Conservation (phyloP, 345 rosid genomes). For the Mallotus nudiflorus region DNA sequence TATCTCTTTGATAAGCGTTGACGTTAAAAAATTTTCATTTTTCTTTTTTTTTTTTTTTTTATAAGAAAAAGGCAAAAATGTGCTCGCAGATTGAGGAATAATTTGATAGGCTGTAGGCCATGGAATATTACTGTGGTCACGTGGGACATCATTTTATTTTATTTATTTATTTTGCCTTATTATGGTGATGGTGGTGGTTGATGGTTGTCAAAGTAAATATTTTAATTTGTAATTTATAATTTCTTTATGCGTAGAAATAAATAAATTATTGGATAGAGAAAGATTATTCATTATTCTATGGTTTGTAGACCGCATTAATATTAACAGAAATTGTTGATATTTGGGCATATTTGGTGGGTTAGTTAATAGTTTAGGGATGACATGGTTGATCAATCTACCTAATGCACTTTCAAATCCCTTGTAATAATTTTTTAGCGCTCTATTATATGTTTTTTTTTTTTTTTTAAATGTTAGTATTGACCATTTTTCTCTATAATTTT, state of each 20-base stretch:
- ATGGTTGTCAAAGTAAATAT: too few relatives aligned
- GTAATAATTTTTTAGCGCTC: too few relatives aligned
- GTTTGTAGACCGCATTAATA: not conserved
- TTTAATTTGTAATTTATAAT: too few relatives aligned
- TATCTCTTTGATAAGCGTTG: too few relatives aligned
- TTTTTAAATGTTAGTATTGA: too few relatives aligned
- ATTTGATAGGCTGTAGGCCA: not conserved
- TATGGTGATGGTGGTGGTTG: too few relatives aligned
- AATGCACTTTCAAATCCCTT: too few relatives aligned
- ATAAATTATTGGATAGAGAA: not conserved
- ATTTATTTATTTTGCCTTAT: not conserved
- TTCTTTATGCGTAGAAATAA: not conserved
- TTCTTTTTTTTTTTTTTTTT: too few relatives aligned
- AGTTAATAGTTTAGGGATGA: constrained; percentile 1
- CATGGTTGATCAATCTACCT: not conserved
- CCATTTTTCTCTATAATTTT: too few relatives aligned
- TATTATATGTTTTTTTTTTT: too few relatives aligned
- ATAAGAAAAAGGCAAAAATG: too few relatives aligned
- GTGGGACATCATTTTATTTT: not conserved
- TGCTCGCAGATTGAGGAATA: not conserved
- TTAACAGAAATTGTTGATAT: not conserved
- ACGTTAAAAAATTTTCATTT: too few relatives aligned
- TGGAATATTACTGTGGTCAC: not conserved
- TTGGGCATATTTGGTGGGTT: constrained; percentile 2
- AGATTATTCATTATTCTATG: not conserved